A percentile compares a stretch with the other conserved stretches of the same genome.
Evolutionary conservation across 2,329 filamentous ascomycete species (phyloP).

Genomic region (Bimuria novae-zelandiae): DNA sequence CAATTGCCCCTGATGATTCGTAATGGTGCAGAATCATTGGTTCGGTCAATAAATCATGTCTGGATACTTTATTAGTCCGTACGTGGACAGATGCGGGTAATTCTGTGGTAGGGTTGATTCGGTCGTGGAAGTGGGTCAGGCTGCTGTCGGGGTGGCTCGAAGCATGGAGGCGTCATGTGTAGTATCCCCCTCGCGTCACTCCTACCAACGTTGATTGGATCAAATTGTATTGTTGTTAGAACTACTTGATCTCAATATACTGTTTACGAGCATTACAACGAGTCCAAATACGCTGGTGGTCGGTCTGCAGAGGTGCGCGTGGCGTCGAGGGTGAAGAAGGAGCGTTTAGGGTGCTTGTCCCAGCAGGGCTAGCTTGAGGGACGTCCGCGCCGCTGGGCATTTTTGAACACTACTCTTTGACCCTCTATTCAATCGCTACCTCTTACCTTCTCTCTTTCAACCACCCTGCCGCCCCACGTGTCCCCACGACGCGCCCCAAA

Average conservation of each 20-base stretch:
- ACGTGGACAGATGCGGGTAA: conserved; percentile 20
- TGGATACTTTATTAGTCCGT: conserved; percentile 5
- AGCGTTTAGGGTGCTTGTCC: conserved; percentile 35
- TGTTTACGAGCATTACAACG: conserved; percentile 58
- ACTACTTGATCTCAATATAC: conserved; percentile 17
- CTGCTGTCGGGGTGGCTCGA: conserved; percentile 34
- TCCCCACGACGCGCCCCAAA: conserved; percentile 33
- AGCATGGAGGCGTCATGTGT: conserved; percentile 28
- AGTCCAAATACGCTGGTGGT: conserved; percentile 66
- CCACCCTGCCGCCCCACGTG: conserved; percentile 35
- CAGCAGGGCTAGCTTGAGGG: conserved; percentile 28
- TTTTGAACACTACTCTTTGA: conserved; percentile 34
- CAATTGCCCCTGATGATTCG: conserved; percentile 14
- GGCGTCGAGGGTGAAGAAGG: conserved; percentile 29
- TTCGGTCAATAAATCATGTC: conserved; percentile 2
- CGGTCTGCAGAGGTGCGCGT: conserved; percentile 36
- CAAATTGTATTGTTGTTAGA: conserved; percentile 1
- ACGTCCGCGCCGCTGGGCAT: conserved; percentile 23
- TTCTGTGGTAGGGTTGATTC: conserved; percentile 13
- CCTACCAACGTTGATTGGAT: conserved; percentile 11
- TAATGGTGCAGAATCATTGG: conserved; percentile 16
- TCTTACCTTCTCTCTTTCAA: conserved; percentile 40
- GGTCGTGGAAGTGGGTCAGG: conserved; percentile 39
- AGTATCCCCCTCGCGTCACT: conserved; percentile 15
- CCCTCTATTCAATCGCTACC: conserved; percentile 38